Base-by-base conservation (phyloP, 768 basidiomycete species). In the Neoboletus magnificus region DNA sequence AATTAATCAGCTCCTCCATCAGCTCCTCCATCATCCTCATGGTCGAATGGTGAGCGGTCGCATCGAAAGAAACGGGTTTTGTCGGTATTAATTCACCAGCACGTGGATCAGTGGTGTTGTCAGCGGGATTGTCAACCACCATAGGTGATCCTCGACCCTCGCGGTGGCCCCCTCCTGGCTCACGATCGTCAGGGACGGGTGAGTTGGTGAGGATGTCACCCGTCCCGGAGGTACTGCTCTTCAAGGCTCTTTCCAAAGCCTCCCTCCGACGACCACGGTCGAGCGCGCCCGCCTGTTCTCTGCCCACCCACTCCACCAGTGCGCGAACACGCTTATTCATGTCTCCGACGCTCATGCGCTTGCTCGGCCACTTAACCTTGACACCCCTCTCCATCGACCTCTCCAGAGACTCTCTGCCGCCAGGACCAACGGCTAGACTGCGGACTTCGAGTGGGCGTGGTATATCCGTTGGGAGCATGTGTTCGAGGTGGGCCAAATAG, bases 311-410 rank as follows among this genome's bases (percentile, higher is more conserved):
- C 65, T 97, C 95, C 20, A 96, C 84, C 46, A 98, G 79, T 41
- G 87, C 83, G 35, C 91, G 80, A 23, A 96, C 91, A 25, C 96
- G 85, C 74, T 97, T 97, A 71, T 93, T 91, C 93, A 98, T 96
- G 70, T 98, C 96, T 20, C 86, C 89, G n/a, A 96, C 87, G 62
- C 94, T 97, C 83, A 87, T 94, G 49, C 96, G 82, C 73, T 95
- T 94, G 61, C 85, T 84, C 1, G 95, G 96, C 88, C 92, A 98
- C 64, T 91, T 89, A 54, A 97, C 87, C 70, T 91, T 88, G 15
- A 91, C 89, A 10, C 89, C 89, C 45, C 90, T 77, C 66, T 92
- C 87, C 68, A 80, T 77, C 10, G 80, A 83, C 61, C 78, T 76
- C 52, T 87, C 86, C n/a, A 77, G 62, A 50, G 81, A 81, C 49